Conservation (phyloP, 148 eudicot genomes). For the Oxyria digyna region DNA sequence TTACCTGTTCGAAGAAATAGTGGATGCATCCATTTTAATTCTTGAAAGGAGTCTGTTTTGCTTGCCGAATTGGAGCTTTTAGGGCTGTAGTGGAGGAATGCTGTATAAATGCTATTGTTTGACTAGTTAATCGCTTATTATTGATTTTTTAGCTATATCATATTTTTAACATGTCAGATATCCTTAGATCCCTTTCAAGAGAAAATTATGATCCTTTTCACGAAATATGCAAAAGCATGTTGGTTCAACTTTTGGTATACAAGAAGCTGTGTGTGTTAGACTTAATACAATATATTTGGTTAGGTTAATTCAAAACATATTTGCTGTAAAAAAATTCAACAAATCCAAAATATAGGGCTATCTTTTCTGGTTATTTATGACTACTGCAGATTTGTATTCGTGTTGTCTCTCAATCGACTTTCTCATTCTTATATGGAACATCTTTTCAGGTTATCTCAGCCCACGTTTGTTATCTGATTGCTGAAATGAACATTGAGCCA, state of each 20-base stretch:
- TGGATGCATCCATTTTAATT: neutral
- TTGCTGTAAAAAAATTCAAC: neutral
- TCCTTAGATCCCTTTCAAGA: neutral
- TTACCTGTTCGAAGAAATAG: neutral
- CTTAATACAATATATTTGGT: neutral
- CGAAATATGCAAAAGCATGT: neutral
- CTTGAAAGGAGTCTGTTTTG: neutral
- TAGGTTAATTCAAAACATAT: neutral
- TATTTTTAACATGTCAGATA: neutral
- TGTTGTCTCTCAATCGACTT: neutral
- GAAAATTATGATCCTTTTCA: neutral
- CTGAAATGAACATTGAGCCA: slow-evolving; percentile 67
- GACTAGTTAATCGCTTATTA: neutral
- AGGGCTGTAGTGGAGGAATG: neutral
- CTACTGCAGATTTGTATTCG: neutral
- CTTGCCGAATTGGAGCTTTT: neutral
- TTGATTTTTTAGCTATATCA: neutral
- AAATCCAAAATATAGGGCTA: neutral
- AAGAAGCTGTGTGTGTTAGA: neutral
- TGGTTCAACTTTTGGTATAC: neutral
- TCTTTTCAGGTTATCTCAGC: slow-evolving; percentile 57
- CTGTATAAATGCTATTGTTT: neutral
- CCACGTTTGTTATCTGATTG: slow-evolving; percentile 85
- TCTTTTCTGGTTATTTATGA: neutral
- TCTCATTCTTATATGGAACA: neutral